These are phyloP conservation scores for Teratosphaeriaceae sp. DNA, from an alignment of 2,329 filamentous ascomycete species.

Conservation along the genomic window DNA sequence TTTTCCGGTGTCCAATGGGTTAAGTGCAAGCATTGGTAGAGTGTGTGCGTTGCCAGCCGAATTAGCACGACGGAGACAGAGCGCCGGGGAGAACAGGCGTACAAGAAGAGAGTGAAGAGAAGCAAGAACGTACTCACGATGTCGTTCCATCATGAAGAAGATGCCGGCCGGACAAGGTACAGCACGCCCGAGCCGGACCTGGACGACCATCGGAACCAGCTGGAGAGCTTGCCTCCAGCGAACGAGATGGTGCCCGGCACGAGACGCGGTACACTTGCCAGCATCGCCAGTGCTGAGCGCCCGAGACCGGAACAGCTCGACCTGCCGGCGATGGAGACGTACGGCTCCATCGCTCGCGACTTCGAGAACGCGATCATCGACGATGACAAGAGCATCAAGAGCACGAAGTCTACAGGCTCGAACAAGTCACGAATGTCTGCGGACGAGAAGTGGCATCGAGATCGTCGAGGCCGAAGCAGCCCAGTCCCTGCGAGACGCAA, in stretches of 20 bases:
- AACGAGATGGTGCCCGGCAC: slow-evolving; percentile 39
- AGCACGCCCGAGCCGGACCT: slow-evolving; percentile 71
- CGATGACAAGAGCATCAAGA: slow-evolving; percentile 54
- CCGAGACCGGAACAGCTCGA: slow-evolving; percentile 42
- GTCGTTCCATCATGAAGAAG: slow-evolving; percentile 54
- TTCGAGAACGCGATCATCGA: slow-evolving; percentile 89
- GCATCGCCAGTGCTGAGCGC: slow-evolving; percentile 44
- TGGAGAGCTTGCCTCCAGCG: slow-evolving; percentile 52
- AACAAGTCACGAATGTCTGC: slow-evolving; percentile 38
- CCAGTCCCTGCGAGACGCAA: slow-evolving; percentile 35
- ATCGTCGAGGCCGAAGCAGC: slow-evolving; percentile 25
- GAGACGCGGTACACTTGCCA: slow-evolving; percentile 68
- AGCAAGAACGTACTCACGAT: slow-evolving; percentile 28
- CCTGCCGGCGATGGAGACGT: slow-evolving; percentile 34
- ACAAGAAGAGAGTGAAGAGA: slow-evolving; percentile 6
- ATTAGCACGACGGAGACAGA: neutral
- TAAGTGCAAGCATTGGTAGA: slow-evolving; percentile 16
- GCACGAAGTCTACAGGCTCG: slow-evolving; percentile 42
- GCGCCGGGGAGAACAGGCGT: neutral
- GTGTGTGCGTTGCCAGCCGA: slow-evolving; percentile 4
- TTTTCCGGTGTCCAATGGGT: slow-evolving; percentile 24
- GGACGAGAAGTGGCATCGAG: slow-evolving; percentile 27
- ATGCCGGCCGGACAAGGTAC: slow-evolving; percentile 57
- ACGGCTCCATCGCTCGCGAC: slow-evolving; percentile 56
- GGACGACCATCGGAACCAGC: slow-evolving; percentile 76